These are phyloP conservation scores for Sporothrix dimorphospora DNA, from an alignment of 2,329 filamentous ascomycete genomes.

Conservation along the genomic window DNA sequence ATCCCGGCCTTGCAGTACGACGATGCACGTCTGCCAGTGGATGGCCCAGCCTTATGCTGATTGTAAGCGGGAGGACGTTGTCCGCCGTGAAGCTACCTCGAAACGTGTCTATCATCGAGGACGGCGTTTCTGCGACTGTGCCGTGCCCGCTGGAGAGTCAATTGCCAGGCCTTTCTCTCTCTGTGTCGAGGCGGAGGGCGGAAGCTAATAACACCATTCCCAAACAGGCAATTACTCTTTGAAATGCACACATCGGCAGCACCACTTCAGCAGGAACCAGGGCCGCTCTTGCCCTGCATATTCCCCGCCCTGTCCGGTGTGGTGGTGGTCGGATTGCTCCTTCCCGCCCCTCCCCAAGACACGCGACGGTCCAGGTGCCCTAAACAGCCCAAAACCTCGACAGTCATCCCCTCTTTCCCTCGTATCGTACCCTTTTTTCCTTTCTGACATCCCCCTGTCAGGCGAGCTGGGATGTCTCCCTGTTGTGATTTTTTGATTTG, in stretches of 20 bases:
- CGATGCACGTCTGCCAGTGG: background rate
- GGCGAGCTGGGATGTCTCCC: background rate
- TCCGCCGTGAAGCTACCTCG: background rate
- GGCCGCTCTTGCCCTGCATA: background rate
- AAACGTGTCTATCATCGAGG: background rate
- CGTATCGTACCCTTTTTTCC: background rate
- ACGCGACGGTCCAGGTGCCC: background rate
- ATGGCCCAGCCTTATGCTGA: background rate
- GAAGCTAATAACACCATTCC: background rate
- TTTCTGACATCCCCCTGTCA: background rate
- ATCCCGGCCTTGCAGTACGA: background rate
- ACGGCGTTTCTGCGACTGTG: background rate
- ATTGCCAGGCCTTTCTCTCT: too few relatives aligned
- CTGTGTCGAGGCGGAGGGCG: background rate
- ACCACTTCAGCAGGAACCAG: background rate
- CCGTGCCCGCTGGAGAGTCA: background rate
- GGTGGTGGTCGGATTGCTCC: constrained; percentile 7
- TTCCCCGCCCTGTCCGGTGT: background rate
- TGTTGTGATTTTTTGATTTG: background rate
- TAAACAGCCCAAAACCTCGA: background rate
- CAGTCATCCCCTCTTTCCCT: background rate
- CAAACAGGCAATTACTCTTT: background rate
- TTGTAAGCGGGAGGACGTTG: background rate
- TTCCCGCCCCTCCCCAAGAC: background rate
- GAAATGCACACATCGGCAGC: too few relatives aligned